Evolutionary conservation across 768 basidiomycete species (phyloP), one percentile per base, ranked within the genome.

Genomic region (Pholiota molesta): DNA sequence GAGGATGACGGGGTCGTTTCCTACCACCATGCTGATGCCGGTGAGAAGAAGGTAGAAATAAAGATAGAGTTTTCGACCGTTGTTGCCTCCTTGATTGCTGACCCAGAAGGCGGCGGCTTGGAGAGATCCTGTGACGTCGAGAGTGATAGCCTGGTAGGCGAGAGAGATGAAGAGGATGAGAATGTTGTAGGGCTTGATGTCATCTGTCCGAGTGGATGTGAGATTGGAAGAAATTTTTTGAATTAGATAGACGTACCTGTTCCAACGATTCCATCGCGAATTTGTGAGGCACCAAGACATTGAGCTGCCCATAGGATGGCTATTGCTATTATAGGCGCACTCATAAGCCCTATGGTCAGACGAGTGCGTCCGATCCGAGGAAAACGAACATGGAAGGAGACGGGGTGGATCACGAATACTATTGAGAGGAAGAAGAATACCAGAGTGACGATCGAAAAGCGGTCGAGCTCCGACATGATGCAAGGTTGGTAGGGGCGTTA

Each of bases 1-100:
- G 52, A 98, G 83, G 60, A 97, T 92, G 71, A 99, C 86, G 0
- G 96, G 96, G 74, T 98, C 94, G 69, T 97, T 97, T 6, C 95
- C 96, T n/a, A 97, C 80, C 1, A 95, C 66, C 47, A 91, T 80
- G 44, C 93, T 95, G 62, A 89, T 80, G 14, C 84, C 70, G 13
- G 92, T 89, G 70, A 97, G 87, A 81, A 97, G 87, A 62, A 88
- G 39, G 72, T 94, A 98, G 72, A 97, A 90, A 65, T 90, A 90
- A 33, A 90, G 71, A 74, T 89, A 95, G 0, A 97, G 81, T 52
- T 76, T 86, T 67, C 81, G 79, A n/a, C 92, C 92, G 28, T 87
- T 86, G 6, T 79, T 73, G 3, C 94, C 91, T 23, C 93, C 91
- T 70, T 83, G 85, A 63, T 91, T 90, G 64, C 89, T 89, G 66